Evolutionary conservation across 2,329 filamentous ascomycete species (phyloP), one percentile per base, ranked within the genome.

Genomic region (Trichoderma brevicompactum): DNA sequence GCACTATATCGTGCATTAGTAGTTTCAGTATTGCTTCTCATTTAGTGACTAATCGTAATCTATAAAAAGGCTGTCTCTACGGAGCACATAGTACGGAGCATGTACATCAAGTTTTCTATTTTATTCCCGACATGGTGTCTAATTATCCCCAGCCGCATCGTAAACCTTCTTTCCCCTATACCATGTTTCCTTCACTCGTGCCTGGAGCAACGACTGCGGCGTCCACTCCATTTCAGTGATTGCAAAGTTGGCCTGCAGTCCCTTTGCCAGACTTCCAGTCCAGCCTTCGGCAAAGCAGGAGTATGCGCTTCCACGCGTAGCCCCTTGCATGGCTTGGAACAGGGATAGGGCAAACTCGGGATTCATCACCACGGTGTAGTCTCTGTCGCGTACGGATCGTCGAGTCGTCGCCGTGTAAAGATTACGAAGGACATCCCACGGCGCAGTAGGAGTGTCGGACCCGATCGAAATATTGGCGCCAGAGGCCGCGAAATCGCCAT

Each of bases 371-470:
- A 15, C 8, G 1, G n/a, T 15, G 3, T 49, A 50, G 3, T 62
- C 34, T 12, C 13, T 15, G 12, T 62, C 59, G 10, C 59, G 48
- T 8, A 52, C 59, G 36, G 59, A 62, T n/a, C 59, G 59, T 10
- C 59, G 59, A 50, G 59, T 62, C 1, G 48, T 62, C 10, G 59
- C 59, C 15, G 59, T 62, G 48, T 62, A 62, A 8, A 62, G 59
- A 15, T 62, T 62, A 10, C 48, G 46, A 15, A 62, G 48, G 7
- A 62, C 59, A 12, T 62, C 59, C 59, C 59, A 62, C 8, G 59
- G 36, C 36, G 59, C 59, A 15, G 59, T 62, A 8, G 59, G 59
- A 36, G 59, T 43, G 12, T 62, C 59, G 1, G 59, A 62, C 15
- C 59, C 59, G 13, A 62, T 62, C 2, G 59, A 34, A 34, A 62